These are phyloP conservation scores for Leishmania aethiopica DNA, from an alignment of 208 protist species.

Conservation along the genomic window DNA sequence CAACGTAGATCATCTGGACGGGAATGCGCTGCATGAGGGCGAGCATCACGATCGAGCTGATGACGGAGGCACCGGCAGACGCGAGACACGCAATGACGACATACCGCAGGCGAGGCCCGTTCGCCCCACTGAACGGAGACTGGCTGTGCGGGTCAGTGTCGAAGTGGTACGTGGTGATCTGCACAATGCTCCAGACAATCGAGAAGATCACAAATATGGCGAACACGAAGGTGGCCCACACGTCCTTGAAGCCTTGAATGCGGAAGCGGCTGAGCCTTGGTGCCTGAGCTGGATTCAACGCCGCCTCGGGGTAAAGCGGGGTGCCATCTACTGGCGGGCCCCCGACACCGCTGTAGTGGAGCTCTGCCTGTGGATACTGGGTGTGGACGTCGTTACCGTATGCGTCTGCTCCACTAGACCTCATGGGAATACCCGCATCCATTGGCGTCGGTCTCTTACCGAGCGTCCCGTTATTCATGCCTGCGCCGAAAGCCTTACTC, in stretches of 20 bases:
- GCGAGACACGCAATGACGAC: neutral
- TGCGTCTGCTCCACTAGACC: neutral
- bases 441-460: conserved; percentile 6
- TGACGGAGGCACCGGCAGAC: conserved; percentile 14
- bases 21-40: conserved; percentile 26
- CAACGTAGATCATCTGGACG: conserved; percentile 59
- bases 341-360: conserved; percentile 33
- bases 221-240: conserved; percentile 77
- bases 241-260: conserved; percentile 64
- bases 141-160: neutral
- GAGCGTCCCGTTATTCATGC: conserved; percentile 2
- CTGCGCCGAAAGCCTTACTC: conserved; percentile 4
- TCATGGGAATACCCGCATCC: conserved; percentile 17
- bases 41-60: conserved; percentile 23
- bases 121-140: neutral
- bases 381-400: conserved; percentile 11
- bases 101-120: neutral
- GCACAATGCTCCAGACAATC: conserved; percentile 62
- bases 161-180: conserved; percentile 44
- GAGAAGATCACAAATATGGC: conserved; percentile 47
- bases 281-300: conserved; percentile 10
- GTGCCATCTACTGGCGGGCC: conserved; percentile 48
- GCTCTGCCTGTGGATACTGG: conserved; percentile 47
- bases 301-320: conserved; percentile 61
- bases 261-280: conserved; percentile 70